phyloP scores from a whole-genome alignment of 305 asterid species.

The Fraxinus dipetala region DNA sequence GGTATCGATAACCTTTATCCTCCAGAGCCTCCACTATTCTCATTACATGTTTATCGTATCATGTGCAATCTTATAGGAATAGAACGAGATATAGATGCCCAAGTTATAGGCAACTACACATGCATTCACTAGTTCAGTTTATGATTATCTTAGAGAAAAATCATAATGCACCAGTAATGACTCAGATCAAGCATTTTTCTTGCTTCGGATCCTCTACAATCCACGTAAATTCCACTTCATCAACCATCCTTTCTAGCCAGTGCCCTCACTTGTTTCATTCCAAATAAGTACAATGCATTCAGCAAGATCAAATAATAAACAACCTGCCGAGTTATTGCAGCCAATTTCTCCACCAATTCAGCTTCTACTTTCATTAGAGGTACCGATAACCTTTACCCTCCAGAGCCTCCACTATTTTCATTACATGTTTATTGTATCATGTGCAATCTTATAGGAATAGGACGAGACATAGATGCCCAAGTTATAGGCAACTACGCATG shows the following conservation, averaged over 20 bases:
- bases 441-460: constrained; percentile 12
- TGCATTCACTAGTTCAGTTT: neutral
- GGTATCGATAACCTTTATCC: constrained; percentile 77
- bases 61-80: constrained; percentile 15
- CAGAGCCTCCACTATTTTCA: constrained; percentile 84
- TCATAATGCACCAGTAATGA: neutral
- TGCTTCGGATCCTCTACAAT: too few species aligned
- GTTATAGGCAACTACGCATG: neutral
- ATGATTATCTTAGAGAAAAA: constrained; percentile 3
- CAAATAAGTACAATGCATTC: neutral
- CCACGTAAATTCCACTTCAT: too few species aligned
- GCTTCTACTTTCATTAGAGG: constrained; percentile 91
- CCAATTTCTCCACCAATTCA: constrained; percentile 87
- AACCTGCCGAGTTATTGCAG: constrained; percentile 79
- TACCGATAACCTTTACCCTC: constrained; percentile 73
- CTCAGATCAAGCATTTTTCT: neutral
- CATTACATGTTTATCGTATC: constrained; percentile 53
- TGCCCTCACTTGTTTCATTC: constrained; percentile 14
- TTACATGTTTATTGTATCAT: constrained; percentile 43
- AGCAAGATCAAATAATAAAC: neutral
- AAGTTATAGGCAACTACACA: neutral
- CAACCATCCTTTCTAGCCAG: constrained; percentile 20
- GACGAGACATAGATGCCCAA: neutral
- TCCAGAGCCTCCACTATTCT: constrained; percentile 87
- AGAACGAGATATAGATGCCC: neutral